Base-by-base conservation (phyloP, 1,139 yeast species). In the Yamadazyma blattariae region DNA sequence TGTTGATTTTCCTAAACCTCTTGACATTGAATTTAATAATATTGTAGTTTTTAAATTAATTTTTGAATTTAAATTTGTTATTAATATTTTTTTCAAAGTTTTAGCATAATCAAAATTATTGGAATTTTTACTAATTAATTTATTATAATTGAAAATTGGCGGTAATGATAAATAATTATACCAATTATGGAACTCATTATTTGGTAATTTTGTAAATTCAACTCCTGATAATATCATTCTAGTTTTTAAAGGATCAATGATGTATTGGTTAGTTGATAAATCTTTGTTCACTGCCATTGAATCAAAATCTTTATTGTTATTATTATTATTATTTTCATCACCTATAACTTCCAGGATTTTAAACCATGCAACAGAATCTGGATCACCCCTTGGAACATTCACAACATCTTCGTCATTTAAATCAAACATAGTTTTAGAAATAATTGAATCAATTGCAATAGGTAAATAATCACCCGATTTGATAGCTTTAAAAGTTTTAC, bases 341-440 rank as follows among this genome's bases (percentile, higher is more conserved):
- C 73, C 71, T 15, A 61, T 55, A 16, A 67, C 63, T 8, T 75
- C 67, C 4, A 59, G 58, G 18, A 80, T 72, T 46, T 77, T 77
- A 57, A 89, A 90, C 97, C 97, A 92, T 0, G 92, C 95, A 11
- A 90, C 76, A 0, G 79, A 71, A 52, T 89, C 89, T 0, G 87
- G 81, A 27, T 68, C 73, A 0, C 88, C 87, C 2, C 64, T 60
- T 0, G 88, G 89, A 2, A 71, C 61, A 1, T 73, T 59, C 25
- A 56, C 52, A 7, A 51, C 54, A 2, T 46, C 52, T 5, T 54
- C 62, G 2, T 61, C 64, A 3, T 56, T 41, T 2, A 64, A 54
- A 20, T 67, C 69, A 49, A 74, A 75, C 50, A 84, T 57, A 1
- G 86, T 71, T 42, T 71, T 73, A 0, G 95, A 82, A 27, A 85